These are phyloP conservation scores for Cinnamomum chago DNA, from an alignment of 164 flowering plant genomes.

Conservation along the genomic window DNA sequence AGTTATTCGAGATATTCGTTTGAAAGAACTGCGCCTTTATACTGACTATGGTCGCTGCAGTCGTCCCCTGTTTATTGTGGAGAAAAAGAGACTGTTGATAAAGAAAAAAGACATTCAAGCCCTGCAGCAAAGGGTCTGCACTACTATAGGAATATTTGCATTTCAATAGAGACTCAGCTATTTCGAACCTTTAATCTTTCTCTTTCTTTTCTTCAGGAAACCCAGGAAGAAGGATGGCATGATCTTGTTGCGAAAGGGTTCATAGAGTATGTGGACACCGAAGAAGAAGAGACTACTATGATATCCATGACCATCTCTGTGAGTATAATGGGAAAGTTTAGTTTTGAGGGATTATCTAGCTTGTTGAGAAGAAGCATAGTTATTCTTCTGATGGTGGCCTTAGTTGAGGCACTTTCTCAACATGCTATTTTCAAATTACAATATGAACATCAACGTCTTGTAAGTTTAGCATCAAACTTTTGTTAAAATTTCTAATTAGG, in stretches of 20 bases:
- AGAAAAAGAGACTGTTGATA: slow-evolving; percentile 82
- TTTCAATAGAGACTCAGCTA: not conserved
- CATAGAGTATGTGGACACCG: slow-evolving; percentile 92
- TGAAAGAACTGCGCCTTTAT: slow-evolving; percentile 86
- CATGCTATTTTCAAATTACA: too few species aligned
- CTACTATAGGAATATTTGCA: not conserved
- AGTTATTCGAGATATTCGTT: slow-evolving; percentile 82
- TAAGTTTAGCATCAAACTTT: not conserved
- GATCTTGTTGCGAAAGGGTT: slow-evolving; percentile 87
- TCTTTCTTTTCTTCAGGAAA: slow-evolving; percentile 45
- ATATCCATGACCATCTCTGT: slow-evolving; percentile 96
- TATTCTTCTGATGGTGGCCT: not conserved
- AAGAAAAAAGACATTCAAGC: slow-evolving; percentile 81
- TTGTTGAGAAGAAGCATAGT: not conserved
- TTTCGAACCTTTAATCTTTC: not conserved
- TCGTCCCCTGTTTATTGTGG: slow-evolving; percentile 96
- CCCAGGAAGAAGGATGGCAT: slow-evolving; percentile 90
- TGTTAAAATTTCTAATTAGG: not conserved
- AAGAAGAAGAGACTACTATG: slow-evolving; percentile 99
- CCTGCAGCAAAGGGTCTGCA: slow-evolving; percentile 78
- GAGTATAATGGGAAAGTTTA: slow-evolving; percentile 20
- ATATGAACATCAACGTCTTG: not conserved
- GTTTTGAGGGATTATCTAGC: not conserved
- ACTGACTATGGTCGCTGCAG: slow-evolving; percentile 99
- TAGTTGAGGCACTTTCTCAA: not conserved